These are phyloP conservation scores for Schizophyllum amplum DNA, from an alignment of 1,284 basidiomycete species.

Conservation along the genomic window DNA sequence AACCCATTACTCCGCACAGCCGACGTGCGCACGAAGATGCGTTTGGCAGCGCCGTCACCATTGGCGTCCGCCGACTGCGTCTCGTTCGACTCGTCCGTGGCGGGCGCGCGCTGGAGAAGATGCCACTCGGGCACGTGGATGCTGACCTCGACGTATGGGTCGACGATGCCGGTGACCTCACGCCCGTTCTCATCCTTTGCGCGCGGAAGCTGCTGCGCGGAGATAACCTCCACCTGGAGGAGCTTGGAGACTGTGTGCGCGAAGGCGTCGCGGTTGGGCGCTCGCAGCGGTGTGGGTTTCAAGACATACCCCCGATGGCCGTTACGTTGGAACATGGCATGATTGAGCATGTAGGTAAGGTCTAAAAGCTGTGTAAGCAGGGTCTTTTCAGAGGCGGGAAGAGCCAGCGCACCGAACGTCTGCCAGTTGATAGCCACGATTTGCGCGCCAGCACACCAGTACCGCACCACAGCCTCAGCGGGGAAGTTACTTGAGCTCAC, in stretches of 20 bases:
- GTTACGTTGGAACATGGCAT: constrained; percentile 90
- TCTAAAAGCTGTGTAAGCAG: background rate
- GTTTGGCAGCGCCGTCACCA: constrained; percentile 19
- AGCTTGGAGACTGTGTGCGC: constrained; percentile 38
- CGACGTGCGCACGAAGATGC: constrained; percentile 46
- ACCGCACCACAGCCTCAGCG: constrained; percentile 55
- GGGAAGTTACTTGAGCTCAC: constrained; percentile 86
- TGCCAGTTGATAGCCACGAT: constrained; percentile 99
- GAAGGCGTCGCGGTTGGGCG: constrained; percentile 54
- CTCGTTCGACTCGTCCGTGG: constrained; percentile 11
- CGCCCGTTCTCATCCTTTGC: constrained; percentile 58
- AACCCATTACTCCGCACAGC: constrained; percentile 80
- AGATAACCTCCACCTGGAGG: constrained; percentile 55
- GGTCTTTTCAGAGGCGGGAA: constrained; percentile 5
- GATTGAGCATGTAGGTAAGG: constrained; percentile 70
- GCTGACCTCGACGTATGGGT: constrained; percentile 76
- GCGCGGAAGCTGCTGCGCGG: constrained; percentile 87
- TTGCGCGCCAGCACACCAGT: constrained; percentile 88
- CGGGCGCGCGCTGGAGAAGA: constrained; percentile 10
- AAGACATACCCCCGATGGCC: constrained; percentile 84
- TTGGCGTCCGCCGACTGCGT: constrained; percentile 5
- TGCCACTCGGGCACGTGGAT: constrained; percentile 72
- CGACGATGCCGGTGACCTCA: constrained; percentile 53
- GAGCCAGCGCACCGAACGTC: constrained; percentile 64
- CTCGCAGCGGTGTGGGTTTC: constrained; percentile 77